Conservation (phyloP, 2,329 filamentous ascomycete genomes). For the Aspergillus ustus region DNA sequence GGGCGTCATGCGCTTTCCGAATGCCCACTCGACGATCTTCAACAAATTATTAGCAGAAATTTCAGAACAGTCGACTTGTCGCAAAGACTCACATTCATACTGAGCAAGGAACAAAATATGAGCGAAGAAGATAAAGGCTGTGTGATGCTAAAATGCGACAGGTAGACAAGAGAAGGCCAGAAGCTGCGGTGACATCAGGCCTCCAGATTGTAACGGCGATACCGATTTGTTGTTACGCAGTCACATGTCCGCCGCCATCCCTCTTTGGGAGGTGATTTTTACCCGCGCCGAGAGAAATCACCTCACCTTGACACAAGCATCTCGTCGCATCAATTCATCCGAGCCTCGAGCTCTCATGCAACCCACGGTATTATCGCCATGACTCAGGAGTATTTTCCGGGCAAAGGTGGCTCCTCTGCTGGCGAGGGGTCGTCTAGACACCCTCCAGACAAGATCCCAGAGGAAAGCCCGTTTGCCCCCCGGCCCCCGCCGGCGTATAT, state of each 20-base stretch:
- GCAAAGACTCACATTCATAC: slow-evolving; percentile 46
- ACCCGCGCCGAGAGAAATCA: slow-evolving; percentile 19
- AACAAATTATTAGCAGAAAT: slow-evolving; percentile 24
- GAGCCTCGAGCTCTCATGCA: slow-evolving; percentile 19
- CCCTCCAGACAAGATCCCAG: slow-evolving; percentile 30
- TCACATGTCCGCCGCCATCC: slow-evolving; percentile 23
- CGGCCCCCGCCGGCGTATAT: slow-evolving; percentile 69
- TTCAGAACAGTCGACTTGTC: neutral
- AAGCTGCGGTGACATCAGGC: slow-evolving; percentile 30
- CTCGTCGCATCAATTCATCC: neutral
- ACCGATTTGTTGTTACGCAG: slow-evolving; percentile 11
- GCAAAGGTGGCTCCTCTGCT: slow-evolving; percentile 39
- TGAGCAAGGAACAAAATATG: slow-evolving; percentile 9
- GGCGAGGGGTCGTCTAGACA: slow-evolving; percentile 43
- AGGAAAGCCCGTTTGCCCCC: slow-evolving; percentile 29
- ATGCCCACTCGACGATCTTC: slow-evolving; percentile 98
- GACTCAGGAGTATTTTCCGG: slow-evolving; percentile 49
- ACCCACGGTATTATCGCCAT: slow-evolving; percentile 32
- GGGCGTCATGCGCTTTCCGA: slow-evolving; percentile 98
- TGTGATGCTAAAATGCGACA: slow-evolving; percentile 13
- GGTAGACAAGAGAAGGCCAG: slow-evolving; percentile 20
- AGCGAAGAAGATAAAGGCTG: slow-evolving; percentile 6
- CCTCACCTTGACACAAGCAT: slow-evolving; percentile 8
- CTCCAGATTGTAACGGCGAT: slow-evolving; percentile 14
- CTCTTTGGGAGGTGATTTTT: slow-evolving; percentile 19